Conservation (phyloP, 805 yeast species). For the Candida nitratophila region DNA sequence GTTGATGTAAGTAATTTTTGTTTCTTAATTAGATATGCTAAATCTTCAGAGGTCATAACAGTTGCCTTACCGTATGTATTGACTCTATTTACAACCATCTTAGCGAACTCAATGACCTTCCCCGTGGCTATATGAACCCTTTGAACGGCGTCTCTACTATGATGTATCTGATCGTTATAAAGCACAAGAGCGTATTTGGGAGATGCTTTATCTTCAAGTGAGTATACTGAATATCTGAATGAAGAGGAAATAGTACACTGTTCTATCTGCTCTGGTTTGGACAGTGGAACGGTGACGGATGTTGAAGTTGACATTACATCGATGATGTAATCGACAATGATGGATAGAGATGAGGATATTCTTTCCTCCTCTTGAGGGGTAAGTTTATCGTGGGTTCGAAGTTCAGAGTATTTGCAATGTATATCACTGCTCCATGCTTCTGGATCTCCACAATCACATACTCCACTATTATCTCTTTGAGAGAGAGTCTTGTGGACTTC, state of each 20-base stretch:
- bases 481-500: slow-evolving; percentile 57
- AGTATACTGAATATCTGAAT: slow-evolving; percentile 33
- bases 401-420: slow-evolving; percentile 39
- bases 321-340: slow-evolving; percentile 49
- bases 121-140: slow-evolving; percentile 58
- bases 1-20: slow-evolving; percentile 53
- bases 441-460: slow-evolving; percentile 85
- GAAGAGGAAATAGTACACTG: slow-evolving; percentile 20
- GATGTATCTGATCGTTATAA: slow-evolving; percentile 77
- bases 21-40: slow-evolving; percentile 42
- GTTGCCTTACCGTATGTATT: slow-evolving; percentile 62
- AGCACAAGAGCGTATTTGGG: slow-evolving; percentile 48
- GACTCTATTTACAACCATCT: slow-evolving; percentile 61
- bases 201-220: slow-evolving; percentile 34
- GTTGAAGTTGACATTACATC: slow-evolving; percentile 51
- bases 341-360: slow-evolving; percentile 36
- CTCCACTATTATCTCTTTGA: slow-evolving; percentile 64
- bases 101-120: slow-evolving; percentile 57
- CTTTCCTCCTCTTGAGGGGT: slow-evolving; percentile 31
- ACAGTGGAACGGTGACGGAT: slow-evolving; percentile 26
- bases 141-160: slow-evolving; percentile 65
- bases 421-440: slow-evolving; percentile 67
- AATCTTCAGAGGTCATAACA: slow-evolving; percentile 50
- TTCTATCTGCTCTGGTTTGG: slow-evolving; percentile 14
- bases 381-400: slow-evolving; percentile 21